Evolutionary conservation across 192 early-diverging fungal species (phyloP), one percentile per base, ranked within the genome.

Genomic region (Tieghemiomyces parasiticus): DNA sequence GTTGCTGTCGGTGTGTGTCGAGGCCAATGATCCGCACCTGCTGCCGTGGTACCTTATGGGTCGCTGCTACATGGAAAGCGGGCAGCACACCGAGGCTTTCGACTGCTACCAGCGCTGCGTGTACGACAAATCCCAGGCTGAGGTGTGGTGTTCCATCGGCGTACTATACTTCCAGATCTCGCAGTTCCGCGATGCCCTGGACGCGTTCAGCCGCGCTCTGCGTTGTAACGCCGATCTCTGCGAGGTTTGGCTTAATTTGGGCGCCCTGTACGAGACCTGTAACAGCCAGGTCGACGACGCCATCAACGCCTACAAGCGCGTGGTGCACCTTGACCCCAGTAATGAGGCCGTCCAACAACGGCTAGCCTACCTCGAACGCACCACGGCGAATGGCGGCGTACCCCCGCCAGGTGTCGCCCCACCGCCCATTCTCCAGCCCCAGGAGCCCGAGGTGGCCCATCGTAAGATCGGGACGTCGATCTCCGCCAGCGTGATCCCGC

Each of bases 141-240:
- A 85, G 10, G 96, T 96, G 66, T 99, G 96, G 96, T 95, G 92
- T 69, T 95, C 93, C 1, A 99, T 99, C 63, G 96, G 96, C 51
- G 91, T 97, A 0, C 71, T 99, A 4, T 99, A 99, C 64, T 99
- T 87, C 75, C 90, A 96, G 65, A 95, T 96, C 58, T 92, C 85
- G 56, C 71, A 90, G 78, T 93, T 90, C 65, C 75, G 88, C 13
- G 94, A 99, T 67, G 96, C 96, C 0, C 72, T 97, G 34, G 94
- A 99, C 71, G 96, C 96, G 19, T 99, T 97, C 67, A 90, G 84
- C 65, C 81, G 90, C 16, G 96, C 94, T 1, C 92, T 97, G 60
- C 84, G 90, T 48, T 77, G 95, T 42, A 92, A 92, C 67, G 89
- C 95, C 35, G 83, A 88, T 59, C 87, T 97, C 61, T 86, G 84